Percentiles rank a stretch among this genome's conserved stretches.
Conservation (phyloP, 768 basidiomycete genomes). For the Leccinum disarticulatum region DNA sequence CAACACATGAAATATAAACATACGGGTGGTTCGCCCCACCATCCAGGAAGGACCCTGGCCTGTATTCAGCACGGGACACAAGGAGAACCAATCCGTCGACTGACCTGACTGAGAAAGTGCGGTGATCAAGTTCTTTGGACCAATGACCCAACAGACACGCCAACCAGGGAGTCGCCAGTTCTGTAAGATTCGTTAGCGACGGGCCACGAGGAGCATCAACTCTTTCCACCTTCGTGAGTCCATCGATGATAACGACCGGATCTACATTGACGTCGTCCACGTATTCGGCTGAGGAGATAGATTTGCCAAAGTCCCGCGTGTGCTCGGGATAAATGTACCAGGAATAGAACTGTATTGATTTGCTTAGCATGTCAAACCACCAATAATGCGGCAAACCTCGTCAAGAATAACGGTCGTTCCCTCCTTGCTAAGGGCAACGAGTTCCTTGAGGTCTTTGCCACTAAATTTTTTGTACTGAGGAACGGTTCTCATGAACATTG, state of each 20-base stretch:
- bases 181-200: constrained; percentile 39
- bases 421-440: constrained; percentile 72
- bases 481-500: background rate
- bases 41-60: constrained; percentile 75
- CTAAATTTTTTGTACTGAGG: constrained; percentile 34
- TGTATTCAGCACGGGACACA: background rate
- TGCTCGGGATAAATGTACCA: constrained; percentile 93
- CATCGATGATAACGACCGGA: constrained; percentile 83
- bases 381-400: constrained; percentile 50
- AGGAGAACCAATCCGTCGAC: background rate
- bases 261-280: constrained; percentile 88
- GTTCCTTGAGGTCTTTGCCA: constrained; percentile 77
- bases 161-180: constrained; percentile 96
- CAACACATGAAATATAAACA: constrained; percentile 26
- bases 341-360: constrained; percentile 43
- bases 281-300: constrained; percentile 79
- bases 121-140: constrained; percentile 83
- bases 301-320: constrained; percentile 59
- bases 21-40: constrained; percentile 94
- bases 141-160: constrained; percentile 89
- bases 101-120: constrained; percentile 80
- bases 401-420: constrained; percentile 84
- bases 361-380: background rate
- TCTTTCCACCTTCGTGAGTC: constrained; percentile 75
- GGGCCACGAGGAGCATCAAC: constrained; percentile 35